Percentiles rank a stretch among this genome's conserved stretches.
phyloP scores from a whole-genome alignment of 306 rosid genomes.

The Rubus idaeus region DNA sequence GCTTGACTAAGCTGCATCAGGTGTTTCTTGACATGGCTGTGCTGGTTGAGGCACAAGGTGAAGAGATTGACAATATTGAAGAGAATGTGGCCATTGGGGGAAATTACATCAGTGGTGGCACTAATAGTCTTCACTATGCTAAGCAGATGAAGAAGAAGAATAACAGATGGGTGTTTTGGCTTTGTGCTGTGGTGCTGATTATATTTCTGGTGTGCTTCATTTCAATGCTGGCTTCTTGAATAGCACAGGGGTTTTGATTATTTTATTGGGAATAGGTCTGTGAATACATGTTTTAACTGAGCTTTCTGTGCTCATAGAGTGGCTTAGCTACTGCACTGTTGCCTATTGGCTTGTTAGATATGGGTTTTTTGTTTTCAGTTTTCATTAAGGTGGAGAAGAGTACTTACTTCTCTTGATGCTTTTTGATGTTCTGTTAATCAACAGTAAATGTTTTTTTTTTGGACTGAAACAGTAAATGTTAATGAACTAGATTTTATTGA shows the following conservation, averaged over 20 bases:
- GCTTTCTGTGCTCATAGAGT: slow-evolving; percentile 32
- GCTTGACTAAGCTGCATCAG: slow-evolving; percentile 89
- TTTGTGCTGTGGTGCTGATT: slow-evolving; percentile 58
- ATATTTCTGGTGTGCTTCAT: slow-evolving; percentile 68
- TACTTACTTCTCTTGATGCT: background rate
- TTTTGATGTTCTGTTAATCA: background rate
- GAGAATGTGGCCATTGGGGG: slow-evolving; percentile 71
- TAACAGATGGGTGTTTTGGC: slow-evolving; percentile 61
- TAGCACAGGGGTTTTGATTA: background rate
- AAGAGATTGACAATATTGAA: slow-evolving; percentile 74
- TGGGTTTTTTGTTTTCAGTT: background rate
- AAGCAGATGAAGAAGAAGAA: slow-evolving; percentile 66
- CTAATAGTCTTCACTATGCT: slow-evolving; percentile 70
- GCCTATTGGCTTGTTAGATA: background rate
- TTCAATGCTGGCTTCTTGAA: slow-evolving; percentile 56
- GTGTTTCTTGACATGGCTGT: slow-evolving; percentile 96
- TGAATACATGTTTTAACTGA: slow-evolving; percentile 11
- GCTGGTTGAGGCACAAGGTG: slow-evolving; percentile 83
- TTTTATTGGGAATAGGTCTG: background rate
- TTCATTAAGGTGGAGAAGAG: background rate
- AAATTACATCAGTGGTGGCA: slow-evolving; percentile 69
- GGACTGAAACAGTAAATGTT: slow-evolving; percentile 9
- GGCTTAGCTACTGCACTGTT: slow-evolving; percentile 1
- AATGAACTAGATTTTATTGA: background rate
- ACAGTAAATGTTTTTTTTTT: slow-evolving; percentile 10